Evolutionary conservation across 495 filamentous ascomycete species (phyloP).

Genomic region (Penicillium parvum): DNA sequence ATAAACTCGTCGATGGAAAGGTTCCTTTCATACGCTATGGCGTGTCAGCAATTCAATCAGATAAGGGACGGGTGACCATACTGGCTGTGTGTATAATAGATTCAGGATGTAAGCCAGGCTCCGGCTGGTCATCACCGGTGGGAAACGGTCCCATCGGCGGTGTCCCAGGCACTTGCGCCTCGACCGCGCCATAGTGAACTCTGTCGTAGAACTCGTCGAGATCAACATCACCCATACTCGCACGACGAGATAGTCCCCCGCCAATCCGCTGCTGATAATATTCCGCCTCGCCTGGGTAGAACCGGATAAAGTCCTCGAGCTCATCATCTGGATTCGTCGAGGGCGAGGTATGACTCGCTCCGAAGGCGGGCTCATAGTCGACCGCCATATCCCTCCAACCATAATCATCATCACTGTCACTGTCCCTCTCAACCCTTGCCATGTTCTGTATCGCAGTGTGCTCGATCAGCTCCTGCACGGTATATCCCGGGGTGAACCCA

Average conservation of each 20-base stretch:
- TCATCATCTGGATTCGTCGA: slow-evolving; percentile 23
- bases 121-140: slow-evolving; percentile 1
- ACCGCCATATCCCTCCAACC: slow-evolving; percentile 20
- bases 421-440: slow-evolving; percentile 20
- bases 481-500: slow-evolving; percentile 17
- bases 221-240: slow-evolving; percentile 23
- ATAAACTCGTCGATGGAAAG: slow-evolving; percentile 44
- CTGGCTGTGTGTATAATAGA: slow-evolving; percentile 35
- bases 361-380: slow-evolving; percentile 27
- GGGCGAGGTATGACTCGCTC: slow-evolving; percentile 11
- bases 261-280: slow-evolving; percentile 16
- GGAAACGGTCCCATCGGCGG: slow-evolving; percentile 2
- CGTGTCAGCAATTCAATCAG: slow-evolving; percentile 7
- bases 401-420: slow-evolving; percentile 19
- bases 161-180: slow-evolving; percentile 6
- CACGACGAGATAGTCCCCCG: slow-evolving; percentile 1
- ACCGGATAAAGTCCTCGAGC: slow-evolving; percentile 31
- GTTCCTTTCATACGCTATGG: slow-evolving; percentile 40
- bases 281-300: slow-evolving; percentile 33
- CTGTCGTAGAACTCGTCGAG: slow-evolving; percentile 34
- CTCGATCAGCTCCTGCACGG: slow-evolving; percentile 21
- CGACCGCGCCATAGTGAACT: slow-evolving; percentile 19
- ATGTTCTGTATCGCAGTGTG: slow-evolving; percentile 12
- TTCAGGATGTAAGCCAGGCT: slow-evolving; percentile 23
- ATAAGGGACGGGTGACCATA: slow-evolving; percentile 16